These are phyloP conservation scores for Rugosomyces carneus DNA, from an alignment of 1,284 basidiomycete species.

Conservation along the genomic window DNA sequence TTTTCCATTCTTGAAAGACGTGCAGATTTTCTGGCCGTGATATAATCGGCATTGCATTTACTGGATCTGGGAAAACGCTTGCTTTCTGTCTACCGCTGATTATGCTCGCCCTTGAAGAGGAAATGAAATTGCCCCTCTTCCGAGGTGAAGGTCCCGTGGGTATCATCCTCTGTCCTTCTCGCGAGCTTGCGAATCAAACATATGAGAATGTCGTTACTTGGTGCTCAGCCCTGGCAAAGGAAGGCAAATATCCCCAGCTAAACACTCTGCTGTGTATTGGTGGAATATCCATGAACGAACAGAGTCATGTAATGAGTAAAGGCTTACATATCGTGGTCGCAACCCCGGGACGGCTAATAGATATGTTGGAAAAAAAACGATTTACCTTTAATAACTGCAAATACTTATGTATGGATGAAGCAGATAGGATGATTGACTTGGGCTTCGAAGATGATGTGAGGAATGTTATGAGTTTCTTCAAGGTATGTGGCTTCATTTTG, in stretches of 20 bases:
- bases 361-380: conserved; percentile 93
- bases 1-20: conserved; percentile 8
- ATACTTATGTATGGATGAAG: conserved; percentile 98
- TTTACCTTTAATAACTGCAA: conserved; percentile 91
- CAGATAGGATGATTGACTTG: conserved; percentile 98
- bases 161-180: conserved; percentile 91
- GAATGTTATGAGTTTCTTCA: conserved; percentile 98
- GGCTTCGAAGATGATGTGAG: conserved; percentile 99
- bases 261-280: conserved; percentile 93
- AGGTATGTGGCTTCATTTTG: conserved; percentile 41
- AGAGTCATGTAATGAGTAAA: conserved; percentile 82
- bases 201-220: conserved; percentile 90
- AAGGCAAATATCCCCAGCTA: conserved; percentile 77
- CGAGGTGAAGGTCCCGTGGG: conserved; percentile 95
- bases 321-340: conserved; percentile 97
- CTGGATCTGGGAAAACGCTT: conserved; percentile 90
- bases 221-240: conserved; percentile 76
- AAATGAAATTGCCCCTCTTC: conserved; percentile 82
- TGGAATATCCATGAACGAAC: conserved; percentile 96
- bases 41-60: conserved; percentile 93
- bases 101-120: conserved; percentile 93
- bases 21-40: conserved; percentile 82
- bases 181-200: conserved; percentile 92
- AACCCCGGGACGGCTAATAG: conserved; percentile 92
- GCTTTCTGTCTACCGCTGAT: conserved; percentile 92